Base-by-base conservation (phyloP, 345 rosid species). In the Lumnitzera littorea region DNA sequence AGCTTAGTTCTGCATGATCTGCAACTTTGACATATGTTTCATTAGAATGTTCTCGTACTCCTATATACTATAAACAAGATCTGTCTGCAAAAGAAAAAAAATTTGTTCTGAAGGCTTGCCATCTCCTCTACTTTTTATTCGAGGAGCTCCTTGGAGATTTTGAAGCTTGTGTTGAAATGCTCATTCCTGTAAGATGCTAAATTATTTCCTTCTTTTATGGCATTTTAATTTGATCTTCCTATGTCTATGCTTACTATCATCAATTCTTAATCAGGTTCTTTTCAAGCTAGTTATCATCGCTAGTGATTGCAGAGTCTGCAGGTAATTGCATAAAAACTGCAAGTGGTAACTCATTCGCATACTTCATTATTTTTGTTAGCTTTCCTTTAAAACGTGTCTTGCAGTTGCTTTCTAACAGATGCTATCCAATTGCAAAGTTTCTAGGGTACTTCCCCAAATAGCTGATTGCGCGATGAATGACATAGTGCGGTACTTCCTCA, bases 251-350 rank as follows among this genome's bases (percentile, higher is more conserved):
- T 36, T 36, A 36, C 10, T 36, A 9, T 4, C 43, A 36, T 36
- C 43, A 36, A 36, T 36, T 36, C 43, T 36, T 36, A 36, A 36
- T 78, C 92, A 94, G 99, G 97, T 88, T 62, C 97, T 94, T 80
- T 94, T 94, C 91, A 94, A 94, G 96, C 80, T 94, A 70, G 99
- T 94, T 73, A 97, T 94, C 84, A 94, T 94, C 60, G 90, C 99
- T 75, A 96, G 99, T 94, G 69, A 94, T 94, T 83, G 95, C 95
- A 71, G 99, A 94, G 76, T 94, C 99, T 66, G 92, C 99, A 2
- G 99, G 90, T 76, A 94, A 76, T 81, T 94, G 99, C 86, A 88
- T 94, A 72, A 94, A 94, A 75, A 94, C 96, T 77, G 97, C 88
- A 78, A 69, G 59, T 51, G 65, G 49, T 25, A 43, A 36, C 66